Evolutionary conservation across 2,329 filamentous ascomycete species (phyloP).

Genomic region (Ambrosiella xylebori): DNA sequence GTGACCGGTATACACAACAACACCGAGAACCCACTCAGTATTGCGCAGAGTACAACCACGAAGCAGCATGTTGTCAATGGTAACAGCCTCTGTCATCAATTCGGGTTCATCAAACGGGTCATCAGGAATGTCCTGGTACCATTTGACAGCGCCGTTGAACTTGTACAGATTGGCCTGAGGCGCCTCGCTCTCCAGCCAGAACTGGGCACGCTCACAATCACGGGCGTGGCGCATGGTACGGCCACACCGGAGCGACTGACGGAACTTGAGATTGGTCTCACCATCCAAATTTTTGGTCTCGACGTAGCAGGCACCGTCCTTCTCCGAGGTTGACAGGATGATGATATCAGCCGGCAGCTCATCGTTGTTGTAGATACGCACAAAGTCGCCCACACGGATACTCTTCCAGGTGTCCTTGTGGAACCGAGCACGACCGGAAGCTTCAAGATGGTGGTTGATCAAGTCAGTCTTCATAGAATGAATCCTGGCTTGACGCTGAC

Average conservation of each 20-base stretch:
- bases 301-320: conserved; percentile 88
- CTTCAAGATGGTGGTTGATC: conserved; percentile 51
- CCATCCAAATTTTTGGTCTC: conserved; percentile 97
- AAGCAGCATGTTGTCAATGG: conserved; percentile 86
- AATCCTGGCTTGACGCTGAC: conserved; percentile 21
- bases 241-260: conserved; percentile 75
- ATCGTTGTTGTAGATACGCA: conserved; percentile 91
- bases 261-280: conserved; percentile 92
- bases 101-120: conserved; percentile 44
- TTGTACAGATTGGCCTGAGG: conserved; percentile 91
- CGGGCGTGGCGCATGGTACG: conserved; percentile 69
- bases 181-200: conserved; percentile 74
- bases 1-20: conserved; percentile 80
- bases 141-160: conserved; percentile 78
- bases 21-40: conserved; percentile 85
- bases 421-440: conserved; percentile 61
- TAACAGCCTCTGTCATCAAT: conserved; percentile 80
- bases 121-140: conserved; percentile 56
- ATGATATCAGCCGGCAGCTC: conserved; percentile 88
- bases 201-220: conserved; percentile 81
- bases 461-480: conserved; percentile 38
- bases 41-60: conserved; percentile 88
- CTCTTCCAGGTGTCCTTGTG: conserved; percentile 93
- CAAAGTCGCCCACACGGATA: conserved; percentile 85
- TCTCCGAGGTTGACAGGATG: conserved; percentile 80